phyloP scores from a whole-genome alignment of 306 rosid species.

The Pyrus bretschneideri region DNA sequence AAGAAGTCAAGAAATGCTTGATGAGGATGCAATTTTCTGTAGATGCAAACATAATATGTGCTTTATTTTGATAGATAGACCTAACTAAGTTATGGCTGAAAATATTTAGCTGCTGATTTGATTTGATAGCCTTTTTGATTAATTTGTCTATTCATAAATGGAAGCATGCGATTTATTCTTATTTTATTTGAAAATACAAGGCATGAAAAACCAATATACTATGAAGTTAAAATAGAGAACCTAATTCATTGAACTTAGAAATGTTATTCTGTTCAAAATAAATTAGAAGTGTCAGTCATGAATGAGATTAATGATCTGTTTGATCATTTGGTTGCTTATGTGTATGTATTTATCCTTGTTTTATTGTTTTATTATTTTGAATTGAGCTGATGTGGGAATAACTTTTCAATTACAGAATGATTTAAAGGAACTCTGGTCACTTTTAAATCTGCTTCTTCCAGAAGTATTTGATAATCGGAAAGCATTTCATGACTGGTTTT shows the following conservation, averaged over 20 bases:
- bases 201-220: background rate
- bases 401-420: slow-evolving; percentile 70
- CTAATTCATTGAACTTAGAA: background rate
- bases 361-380: background rate
- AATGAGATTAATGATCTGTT: background rate
- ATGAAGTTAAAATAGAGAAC: background rate
- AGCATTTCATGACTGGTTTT: slow-evolving; percentile 98
- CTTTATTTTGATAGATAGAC: background rate
- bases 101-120: background rate
- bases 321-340: background rate
- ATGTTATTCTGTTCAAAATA: background rate
- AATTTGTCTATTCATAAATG: background rate
- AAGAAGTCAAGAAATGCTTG: background rate
- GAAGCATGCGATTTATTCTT: background rate
- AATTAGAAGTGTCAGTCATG: background rate
- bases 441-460: slow-evolving; percentile 92
- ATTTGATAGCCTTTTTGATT: background rate
- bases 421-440: slow-evolving; percentile 98
- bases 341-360: background rate
- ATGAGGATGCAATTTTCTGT: background rate
- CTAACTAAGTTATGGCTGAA: background rate
- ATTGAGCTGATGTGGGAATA: slow-evolving; percentile 12
- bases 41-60: background rate
- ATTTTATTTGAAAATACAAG: background rate
- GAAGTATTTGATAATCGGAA: slow-evolving; percentile 96